Evolutionary conservation across 306 rosid species (phyloP), one percentile per base, ranked within the genome.

Genomic region (Prunus campanulata): DNA sequence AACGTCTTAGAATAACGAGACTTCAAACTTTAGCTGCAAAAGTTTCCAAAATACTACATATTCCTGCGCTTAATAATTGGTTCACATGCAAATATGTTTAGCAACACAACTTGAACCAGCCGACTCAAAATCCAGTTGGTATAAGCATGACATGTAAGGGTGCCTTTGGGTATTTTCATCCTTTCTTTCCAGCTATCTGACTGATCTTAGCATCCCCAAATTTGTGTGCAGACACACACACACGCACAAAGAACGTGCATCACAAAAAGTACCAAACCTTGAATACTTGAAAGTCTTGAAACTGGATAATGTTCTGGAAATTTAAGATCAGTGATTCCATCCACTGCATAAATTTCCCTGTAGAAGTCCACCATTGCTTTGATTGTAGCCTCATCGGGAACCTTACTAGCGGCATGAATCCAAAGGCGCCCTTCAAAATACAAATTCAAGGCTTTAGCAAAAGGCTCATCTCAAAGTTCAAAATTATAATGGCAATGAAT

Each of bases 401-500:
- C 99, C 83, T 92, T 92, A 85, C 98, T 71, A 1, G 98, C 97
- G 35, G 98, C 99, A 77, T 92, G 99, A 89, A 95, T 95, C 99
- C 97, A 92, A 55, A 95, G 85, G 71, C 97, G 98, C 48, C 99
- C 99, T 94, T 85, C 75, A 77, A 66, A 81, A 63, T 32, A 52
- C 18, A 79, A 70, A 78, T 51, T 64, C 59, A 39, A 71, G 25
- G 18, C 20, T 50, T 81, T 18, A 80, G 80, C 74, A 50, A 25
- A 16, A 66, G 3, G 46, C 2, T 16, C 32, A 72, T 50, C 24
- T 63, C 66, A 14, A 57, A 8, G 27, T 22, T 25, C 20, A 72
- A 77, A 30, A 5, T 35, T 29, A 50, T 12, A 75, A n/a, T n/a
- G n/a, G n/a, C n/a, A n/a, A n/a, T n/a, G n/a, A n/a, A n/a, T n/a